Conservation (phyloP, 371 early-diverging fungal genomes). For the Coemansia sp. region DNA sequence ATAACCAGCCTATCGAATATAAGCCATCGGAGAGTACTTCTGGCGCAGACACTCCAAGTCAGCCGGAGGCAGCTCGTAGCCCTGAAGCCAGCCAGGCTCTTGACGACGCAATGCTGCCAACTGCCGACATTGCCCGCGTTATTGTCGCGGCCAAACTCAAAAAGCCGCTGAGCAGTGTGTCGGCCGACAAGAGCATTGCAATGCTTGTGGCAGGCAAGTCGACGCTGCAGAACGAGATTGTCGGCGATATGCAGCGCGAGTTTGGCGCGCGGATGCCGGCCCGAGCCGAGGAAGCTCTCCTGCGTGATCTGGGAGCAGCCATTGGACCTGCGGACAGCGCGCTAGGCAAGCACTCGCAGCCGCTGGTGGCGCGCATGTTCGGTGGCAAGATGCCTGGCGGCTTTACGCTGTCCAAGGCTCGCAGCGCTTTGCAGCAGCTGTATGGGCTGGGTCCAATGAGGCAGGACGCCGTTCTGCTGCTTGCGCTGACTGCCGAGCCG, state of each 20-base stretch:
- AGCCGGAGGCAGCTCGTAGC: conserved; percentile 16
- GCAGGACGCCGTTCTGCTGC: conserved; percentile 74
- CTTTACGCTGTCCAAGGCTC: conserved; percentile 78
- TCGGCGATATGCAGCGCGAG: conserved; percentile 94
- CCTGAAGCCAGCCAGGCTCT: conserved; percentile 11
- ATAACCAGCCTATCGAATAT: too few relatives aligned
- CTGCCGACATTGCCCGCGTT: conserved; percentile 73
- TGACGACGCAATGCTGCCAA: conserved; percentile 73
- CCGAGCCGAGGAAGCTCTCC: conserved; percentile 86
- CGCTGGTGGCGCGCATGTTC: conserved; percentile 78
- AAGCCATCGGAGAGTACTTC: too few relatives aligned
- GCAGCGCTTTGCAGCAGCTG: conserved; percentile 66
- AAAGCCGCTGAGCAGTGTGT: conserved; percentile 74
- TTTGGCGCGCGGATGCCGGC: conserved; percentile 83
- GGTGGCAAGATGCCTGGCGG: conserved; percentile 93
- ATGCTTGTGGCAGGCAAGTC: conserved; percentile 92
- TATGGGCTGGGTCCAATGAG: conserved; percentile 84
- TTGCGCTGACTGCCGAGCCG: conserved; percentile 86
- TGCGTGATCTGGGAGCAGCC: conserved; percentile 76
- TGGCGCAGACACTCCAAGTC: conserved; percentile 15
- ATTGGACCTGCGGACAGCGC: conserved; percentile 61
- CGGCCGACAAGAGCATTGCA: conserved; percentile 89
- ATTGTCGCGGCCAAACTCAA: conserved; percentile 89
- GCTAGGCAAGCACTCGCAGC: conserved; percentile 83
- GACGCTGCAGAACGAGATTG: conserved; percentile 94